Evolutionary conservation across 441 rosid species (phyloP).

Genomic region (Populus trichocarpa): DNA sequence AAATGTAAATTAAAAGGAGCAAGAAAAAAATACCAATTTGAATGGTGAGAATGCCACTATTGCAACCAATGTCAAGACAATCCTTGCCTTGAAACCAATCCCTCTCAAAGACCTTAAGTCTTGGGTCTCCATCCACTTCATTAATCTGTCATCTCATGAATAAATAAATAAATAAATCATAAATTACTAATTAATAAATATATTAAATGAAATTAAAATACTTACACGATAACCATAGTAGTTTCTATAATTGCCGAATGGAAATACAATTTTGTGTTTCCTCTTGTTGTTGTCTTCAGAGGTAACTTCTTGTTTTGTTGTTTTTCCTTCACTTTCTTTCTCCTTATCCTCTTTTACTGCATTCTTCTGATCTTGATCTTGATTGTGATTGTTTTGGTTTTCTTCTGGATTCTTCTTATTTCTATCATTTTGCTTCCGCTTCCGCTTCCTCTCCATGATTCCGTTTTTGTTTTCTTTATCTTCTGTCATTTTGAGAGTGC

Average conservation of each 20-base stretch:
- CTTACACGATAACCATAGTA: conserved; percentile 88
- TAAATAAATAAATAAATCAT: no score
- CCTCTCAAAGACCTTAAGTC: conserved; percentile 64
- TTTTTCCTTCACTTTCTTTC: conserved; percentile 11
- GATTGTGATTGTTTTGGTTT: not conserved
- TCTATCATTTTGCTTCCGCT: conserved; percentile 14
- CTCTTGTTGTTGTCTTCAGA: conserved; percentile 28
- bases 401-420: not conserved
- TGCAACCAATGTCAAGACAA: conserved; percentile 93
- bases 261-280: conserved; percentile 50
- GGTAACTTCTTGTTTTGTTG: conserved; percentile 2
- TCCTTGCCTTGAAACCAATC: conserved; percentile 81
- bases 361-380: conserved; percentile 5
- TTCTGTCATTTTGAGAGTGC: not conserved
- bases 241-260: conserved; percentile 77
- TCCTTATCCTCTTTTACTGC: conserved; percentile 8
- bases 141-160: conserved; percentile 43
- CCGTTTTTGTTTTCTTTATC: not conserved
- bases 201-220: not conserved
- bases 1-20: not conserved
- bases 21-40: conserved; percentile 47
- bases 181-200: not conserved
- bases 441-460: conserved; percentile 1
- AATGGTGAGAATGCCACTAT: conserved; percentile 72
- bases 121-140: conserved; percentile 81